Conservation (phyloP, 192 early-diverging fungal genomes). For the Linnemannia hyalina region DNA sequence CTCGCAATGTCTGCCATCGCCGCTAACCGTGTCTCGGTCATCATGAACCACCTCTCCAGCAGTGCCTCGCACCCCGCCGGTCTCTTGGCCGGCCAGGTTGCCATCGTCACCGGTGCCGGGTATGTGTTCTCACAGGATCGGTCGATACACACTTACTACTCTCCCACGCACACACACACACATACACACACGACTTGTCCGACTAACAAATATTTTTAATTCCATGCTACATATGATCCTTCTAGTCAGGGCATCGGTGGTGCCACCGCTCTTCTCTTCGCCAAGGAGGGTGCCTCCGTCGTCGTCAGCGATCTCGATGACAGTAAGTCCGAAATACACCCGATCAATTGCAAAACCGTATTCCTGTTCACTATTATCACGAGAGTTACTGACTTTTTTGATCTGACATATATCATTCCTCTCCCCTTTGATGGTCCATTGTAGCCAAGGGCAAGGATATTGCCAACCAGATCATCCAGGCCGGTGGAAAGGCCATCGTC, state of each 20-base stretch:
- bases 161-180: not conserved
- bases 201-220: not conserved
- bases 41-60: constrained; percentile 42
- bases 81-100: constrained; percentile 69
- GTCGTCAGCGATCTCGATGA: constrained; percentile 94
- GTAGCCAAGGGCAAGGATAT: constrained; percentile 78
- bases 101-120: constrained; percentile 74
- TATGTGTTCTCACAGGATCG: constrained; percentile 14
- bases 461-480: constrained; percentile 84
- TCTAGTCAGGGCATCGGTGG: constrained; percentile 82
- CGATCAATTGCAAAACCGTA: not conserved
- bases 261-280: constrained; percentile 89
- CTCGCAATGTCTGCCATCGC: constrained; percentile 25
- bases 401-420: not conserved
- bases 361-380: not conserved
- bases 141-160: not conserved
- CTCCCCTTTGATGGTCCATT: not conserved
- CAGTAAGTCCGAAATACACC: constrained; percentile 16
- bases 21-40: constrained; percentile 19
- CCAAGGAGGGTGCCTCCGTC: constrained; percentile 85
- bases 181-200: not conserved
- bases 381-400: not conserved
- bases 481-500: constrained; percentile 88
- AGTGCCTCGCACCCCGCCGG: constrained; percentile 62
- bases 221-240: not conserved